Percentiles rank a stretch among this genome's conserved stretches.
phyloP scores from a whole-genome alignment of 768 basidiomycete genomes.

The Mrakia frigida region DNA sequence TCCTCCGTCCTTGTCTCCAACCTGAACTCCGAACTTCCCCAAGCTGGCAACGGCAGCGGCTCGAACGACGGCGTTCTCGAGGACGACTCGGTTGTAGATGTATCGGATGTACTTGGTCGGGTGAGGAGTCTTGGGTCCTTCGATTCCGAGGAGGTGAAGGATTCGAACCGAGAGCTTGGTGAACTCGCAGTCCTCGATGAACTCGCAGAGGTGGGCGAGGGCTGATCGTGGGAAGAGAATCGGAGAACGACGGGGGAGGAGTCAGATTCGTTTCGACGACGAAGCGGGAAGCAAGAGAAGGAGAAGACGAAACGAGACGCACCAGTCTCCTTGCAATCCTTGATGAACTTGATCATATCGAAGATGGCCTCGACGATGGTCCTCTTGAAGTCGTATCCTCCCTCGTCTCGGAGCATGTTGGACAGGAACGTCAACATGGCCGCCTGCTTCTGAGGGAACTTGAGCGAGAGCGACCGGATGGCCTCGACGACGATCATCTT shows the following conservation, averaged over 20 bases:
- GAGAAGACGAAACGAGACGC: conserved; percentile 29
- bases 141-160: conserved; percentile 86
- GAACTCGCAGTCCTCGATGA: conserved; percentile 99
- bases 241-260: neutral
- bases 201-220: conserved; percentile 95
- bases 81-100: conserved; percentile 97
- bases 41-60: conserved; percentile 92
- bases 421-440: conserved; percentile 97
- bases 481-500: conserved; percentile 99
- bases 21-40: conserved; percentile 94
- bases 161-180: conserved; percentile 97
- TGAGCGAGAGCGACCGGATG: conserved; percentile 94
- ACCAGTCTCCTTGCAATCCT: conserved; percentile 86
- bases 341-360: conserved; percentile 98
- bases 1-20: conserved; percentile 56
- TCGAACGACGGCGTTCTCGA: conserved; percentile 95
- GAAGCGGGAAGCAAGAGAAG: neutral
- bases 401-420: conserved; percentile 93
- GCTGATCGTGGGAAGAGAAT: conserved; percentile 48
- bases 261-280: neutral
- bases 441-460: conserved; percentile 94
- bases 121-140: conserved; percentile 92
- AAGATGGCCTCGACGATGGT: conserved; percentile 99
- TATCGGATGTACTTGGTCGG: conserved; percentile 98
- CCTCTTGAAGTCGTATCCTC: conserved; percentile 98